A percentile compares a stretch with the other conserved stretches of the same genome.
These are phyloP conservation scores for Yarrowia divulgata DNA, from an alignment of 805 yeast species.

Conservation along the genomic window DNA sequence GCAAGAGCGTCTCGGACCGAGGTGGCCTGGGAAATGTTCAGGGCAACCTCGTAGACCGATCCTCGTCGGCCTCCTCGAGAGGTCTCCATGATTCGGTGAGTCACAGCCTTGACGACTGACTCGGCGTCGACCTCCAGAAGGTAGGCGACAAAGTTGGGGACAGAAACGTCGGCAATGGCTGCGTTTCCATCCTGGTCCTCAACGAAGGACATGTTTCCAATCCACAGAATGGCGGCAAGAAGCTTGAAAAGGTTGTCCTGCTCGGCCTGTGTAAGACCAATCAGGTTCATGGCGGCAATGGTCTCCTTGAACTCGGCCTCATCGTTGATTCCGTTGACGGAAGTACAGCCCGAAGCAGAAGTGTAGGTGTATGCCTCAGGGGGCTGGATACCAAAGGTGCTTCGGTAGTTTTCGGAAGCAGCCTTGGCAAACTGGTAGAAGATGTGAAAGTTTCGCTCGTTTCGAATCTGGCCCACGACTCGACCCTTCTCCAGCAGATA, in stretches of 20 bases:
- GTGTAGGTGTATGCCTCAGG: constrained; percentile 95
- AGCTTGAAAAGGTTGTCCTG: constrained; percentile 90
- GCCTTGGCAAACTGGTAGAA: constrained; percentile 95
- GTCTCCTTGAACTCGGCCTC: constrained; percentile 79
- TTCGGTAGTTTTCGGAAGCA: constrained; percentile 84
- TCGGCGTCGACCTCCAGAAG: constrained; percentile 79
- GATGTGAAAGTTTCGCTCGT: constrained; percentile 96
- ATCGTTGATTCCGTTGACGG: constrained; percentile 89
- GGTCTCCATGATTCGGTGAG: constrained; percentile 87
- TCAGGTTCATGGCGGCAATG: constrained; percentile 81
- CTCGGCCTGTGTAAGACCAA: constrained; percentile 81
- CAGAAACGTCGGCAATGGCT: constrained; percentile 79
- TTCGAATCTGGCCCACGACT: constrained; percentile 91
- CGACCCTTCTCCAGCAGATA: constrained; percentile 93
- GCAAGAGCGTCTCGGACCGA: constrained; percentile 96
- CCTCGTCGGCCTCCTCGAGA: constrained; percentile 89
- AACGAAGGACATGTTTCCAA: constrained; percentile 85
- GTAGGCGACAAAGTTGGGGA: constrained; percentile 94
- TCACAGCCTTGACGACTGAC: constrained; percentile 68
- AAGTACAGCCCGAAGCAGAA: constrained; percentile 80
- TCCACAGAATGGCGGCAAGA: constrained; percentile 87
- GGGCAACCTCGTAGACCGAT: constrained; percentile 91
- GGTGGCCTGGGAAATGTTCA: constrained; percentile 84
- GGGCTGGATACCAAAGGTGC: constrained; percentile 84
- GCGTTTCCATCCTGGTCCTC: constrained; percentile 92